A percentile compares a stretch with the other conserved stretches of the same genome.
These are phyloP conservation scores for Neopestalotiopsis rosae DNA, from an alignment of 2,329 filamentous ascomycete species.

Conservation along the genomic window DNA sequence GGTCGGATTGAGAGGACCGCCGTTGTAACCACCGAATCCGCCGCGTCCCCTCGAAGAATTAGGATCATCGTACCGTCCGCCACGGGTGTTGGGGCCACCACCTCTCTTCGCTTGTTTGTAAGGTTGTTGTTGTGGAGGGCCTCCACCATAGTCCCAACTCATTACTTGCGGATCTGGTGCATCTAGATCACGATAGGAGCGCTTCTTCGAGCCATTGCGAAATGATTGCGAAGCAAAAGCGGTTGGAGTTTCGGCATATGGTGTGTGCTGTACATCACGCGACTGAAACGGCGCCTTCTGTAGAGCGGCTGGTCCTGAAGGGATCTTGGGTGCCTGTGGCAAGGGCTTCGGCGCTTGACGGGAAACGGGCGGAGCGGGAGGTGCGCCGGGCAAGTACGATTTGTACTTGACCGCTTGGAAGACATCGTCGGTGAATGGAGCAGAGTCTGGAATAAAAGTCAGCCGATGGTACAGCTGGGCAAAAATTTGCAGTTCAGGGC, in stretches of 20 bases:
- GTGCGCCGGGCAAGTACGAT: slow-evolving; percentile 62
- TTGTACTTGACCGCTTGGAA: slow-evolving; percentile 69
- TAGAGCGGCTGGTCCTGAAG: slow-evolving; percentile 14
- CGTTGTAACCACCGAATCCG: slow-evolving; percentile 10
- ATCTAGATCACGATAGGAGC: slow-evolving; percentile 60
- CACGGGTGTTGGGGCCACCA: slow-evolving; percentile 40
- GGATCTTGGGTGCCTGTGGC: slow-evolving; percentile 13
- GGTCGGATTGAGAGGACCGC: not conserved
- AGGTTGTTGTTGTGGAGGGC: slow-evolving; percentile 35
- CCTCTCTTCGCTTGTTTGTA: slow-evolving; percentile 67
- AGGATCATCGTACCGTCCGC: slow-evolving; percentile 40
- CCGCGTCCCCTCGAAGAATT: slow-evolving; percentile 34
- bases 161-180: slow-evolving; percentile 39
- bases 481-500: too few relatives aligned
- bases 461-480: too few relatives aligned
- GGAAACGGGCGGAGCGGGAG: slow-evolving; percentile 44
- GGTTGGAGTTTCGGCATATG: slow-evolving; percentile 21
- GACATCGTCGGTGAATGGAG: slow-evolving; percentile 72
- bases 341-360: slow-evolving; percentile 19
- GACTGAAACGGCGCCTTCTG: slow-evolving; percentile 9
- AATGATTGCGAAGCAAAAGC: slow-evolving; percentile 20
- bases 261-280: slow-evolving; percentile 16
- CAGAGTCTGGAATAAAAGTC: slow-evolving; percentile 50
- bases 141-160: slow-evolving; percentile 33
- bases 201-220: slow-evolving; percentile 51